A percentile compares a stretch with the other conserved stretches of the same genome.
Conservation (phyloP, 2,329 filamentous ascomycete genomes). For the Cadophora sp. region DNA sequence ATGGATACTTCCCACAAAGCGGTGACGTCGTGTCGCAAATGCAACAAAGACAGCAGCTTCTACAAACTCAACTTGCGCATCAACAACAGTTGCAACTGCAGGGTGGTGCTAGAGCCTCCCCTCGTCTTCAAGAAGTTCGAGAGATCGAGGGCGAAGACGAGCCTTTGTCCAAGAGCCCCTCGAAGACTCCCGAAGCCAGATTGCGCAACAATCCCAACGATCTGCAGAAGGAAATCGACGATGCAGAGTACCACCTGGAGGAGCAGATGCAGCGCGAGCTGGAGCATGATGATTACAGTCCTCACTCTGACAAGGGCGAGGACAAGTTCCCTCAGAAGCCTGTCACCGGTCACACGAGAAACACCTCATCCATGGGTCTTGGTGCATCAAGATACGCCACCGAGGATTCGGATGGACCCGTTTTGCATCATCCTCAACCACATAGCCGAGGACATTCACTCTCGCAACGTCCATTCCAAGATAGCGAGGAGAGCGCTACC, state of each 20-base stretch:
- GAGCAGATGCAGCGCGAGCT: conserved; percentile 80
- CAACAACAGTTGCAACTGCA: conserved; percentile 50
- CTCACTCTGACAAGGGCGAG: conserved; percentile 53
- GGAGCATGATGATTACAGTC: conserved; percentile 79
- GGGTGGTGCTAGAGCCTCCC: conserved; percentile 57
- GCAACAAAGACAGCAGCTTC: conserved; percentile 54
- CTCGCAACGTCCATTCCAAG: conserved; percentile 69
- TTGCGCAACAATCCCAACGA: conserved; percentile 76
- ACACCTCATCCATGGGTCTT: conserved; percentile 38
- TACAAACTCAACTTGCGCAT: conserved; percentile 58
- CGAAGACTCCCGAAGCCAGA: conserved; percentile 63
- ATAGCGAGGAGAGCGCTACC: conserved; percentile 53
- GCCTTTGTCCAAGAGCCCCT: conserved; percentile 53
- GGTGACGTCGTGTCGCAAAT: conserved; percentile 51
- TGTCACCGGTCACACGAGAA: conserved; percentile 29
- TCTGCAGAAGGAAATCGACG: conserved; percentile 83
- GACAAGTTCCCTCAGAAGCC: conserved; percentile 34
- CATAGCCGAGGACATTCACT: conserved; percentile 76
- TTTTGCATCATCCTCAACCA: conserved; percentile 75
- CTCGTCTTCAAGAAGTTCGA: conserved; percentile 73
- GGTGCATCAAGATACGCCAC: conserved; percentile 53
- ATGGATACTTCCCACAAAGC: conserved; percentile 44
- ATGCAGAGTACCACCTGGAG: conserved; percentile 85
- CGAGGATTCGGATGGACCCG: conserved; percentile 59
- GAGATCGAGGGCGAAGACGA: conserved; percentile 71